Base-by-base conservation (phyloP, 176 grass and related monocot genomes). In the Triticum turgidum region DNA sequence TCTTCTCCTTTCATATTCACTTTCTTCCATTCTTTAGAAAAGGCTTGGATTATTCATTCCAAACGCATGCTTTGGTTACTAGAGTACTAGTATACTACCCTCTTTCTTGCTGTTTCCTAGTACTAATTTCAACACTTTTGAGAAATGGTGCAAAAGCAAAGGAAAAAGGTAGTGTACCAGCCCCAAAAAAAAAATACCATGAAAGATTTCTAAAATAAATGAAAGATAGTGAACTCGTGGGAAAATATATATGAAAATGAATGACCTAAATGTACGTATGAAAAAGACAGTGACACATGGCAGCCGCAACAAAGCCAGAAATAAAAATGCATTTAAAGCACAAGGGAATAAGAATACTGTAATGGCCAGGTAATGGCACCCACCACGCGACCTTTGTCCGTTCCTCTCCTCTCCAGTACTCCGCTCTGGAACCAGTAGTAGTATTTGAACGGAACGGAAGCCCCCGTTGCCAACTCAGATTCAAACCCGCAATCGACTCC, bases 381-480 rank as follows among this genome's bases (percentile, higher is more conserved):
- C 73, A 76, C 73, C 73, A 76, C 73, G 45, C 71, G 71, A 74
- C 71, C 39, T 73, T 27, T 76, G 45, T 76, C 44, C 72, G 72
- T 44, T 75, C 41, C 12, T 15, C 68, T 69, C 66, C 66, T 37
- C 49, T 52, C 49, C 11, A 11, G 44, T 52, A 17, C 49, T 52
- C 51, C 18, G 15, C 15, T 18, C 15, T 18, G 51, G 51, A 15
- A 6, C 13, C 13, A 52, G 49, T 15, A 73, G 39, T 51, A 73
- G 71, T 76, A 76, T 76, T 76, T 76, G 73, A 76, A 76, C 42
- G 3, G 51, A 76, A 76, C 44, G 44, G 44, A 47, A 47, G 44
- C 73, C 73, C 44, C 73, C 45, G 72, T 9, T 54, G 45, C 73
- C 11, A 7, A 6, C 5, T 75, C 13, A 49, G 8, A 75, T 75